Percentiles rank a stretch among this genome's conserved stretches.
Evolutionary conservation across 345 rosid genomes (phyloP).

Genomic region (Acer saccharum): DNA sequence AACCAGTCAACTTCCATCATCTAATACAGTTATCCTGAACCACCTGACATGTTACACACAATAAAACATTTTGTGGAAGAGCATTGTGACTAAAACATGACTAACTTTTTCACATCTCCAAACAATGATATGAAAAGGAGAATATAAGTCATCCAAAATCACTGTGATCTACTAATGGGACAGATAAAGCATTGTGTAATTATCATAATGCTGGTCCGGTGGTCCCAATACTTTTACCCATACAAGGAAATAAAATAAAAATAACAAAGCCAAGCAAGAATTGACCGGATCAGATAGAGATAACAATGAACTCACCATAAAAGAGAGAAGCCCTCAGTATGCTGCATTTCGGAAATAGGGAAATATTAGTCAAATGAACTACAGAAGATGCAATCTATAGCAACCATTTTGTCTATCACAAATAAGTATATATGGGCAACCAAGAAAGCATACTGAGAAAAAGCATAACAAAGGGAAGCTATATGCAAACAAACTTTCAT

Average conservation of each 20-base stretch:
- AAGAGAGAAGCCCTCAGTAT: conserved; percentile 96
- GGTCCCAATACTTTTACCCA: neutral
- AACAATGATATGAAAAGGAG: too few species aligned
- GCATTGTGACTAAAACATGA: neutral
- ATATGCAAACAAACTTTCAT: conserved; percentile 3
- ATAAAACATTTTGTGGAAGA: too few species aligned
- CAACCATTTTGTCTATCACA: neutral
- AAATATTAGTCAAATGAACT: conserved; percentile 15
- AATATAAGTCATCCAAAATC: too few species aligned
- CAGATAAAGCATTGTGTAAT: neutral
- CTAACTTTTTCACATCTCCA: too few species aligned
- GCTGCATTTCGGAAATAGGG: conserved; percentile 57
- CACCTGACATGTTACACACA: too few species aligned
- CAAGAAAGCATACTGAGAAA: neutral
- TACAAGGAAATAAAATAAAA: neutral
- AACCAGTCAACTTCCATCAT: too few species aligned
- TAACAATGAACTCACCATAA: conserved; percentile 76
- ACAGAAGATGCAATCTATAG: neutral
- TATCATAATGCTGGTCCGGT: neutral
- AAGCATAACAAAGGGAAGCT: neutral
- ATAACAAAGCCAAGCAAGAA: conserved; percentile 18
- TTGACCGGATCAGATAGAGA: neutral
- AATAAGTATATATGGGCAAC: neutral
- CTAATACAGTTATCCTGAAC: too few species aligned
- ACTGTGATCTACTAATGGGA: neutral